Evolutionary conservation across 768 basidiomycete species (phyloP).

Genomic region (Tephrocybe rancida): DNA sequence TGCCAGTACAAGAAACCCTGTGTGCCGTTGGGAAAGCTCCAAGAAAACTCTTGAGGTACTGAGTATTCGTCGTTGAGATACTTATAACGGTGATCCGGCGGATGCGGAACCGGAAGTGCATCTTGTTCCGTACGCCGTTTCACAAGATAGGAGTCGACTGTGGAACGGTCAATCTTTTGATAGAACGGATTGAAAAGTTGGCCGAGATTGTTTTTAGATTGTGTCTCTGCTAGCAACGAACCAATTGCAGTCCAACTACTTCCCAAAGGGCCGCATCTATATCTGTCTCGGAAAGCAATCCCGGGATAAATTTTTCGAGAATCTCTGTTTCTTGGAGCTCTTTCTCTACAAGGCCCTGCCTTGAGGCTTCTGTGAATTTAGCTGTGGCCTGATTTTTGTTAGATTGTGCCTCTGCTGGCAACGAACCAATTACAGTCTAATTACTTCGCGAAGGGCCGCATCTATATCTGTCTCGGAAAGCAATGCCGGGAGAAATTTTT

Average conservation of each 20-base stretch:
- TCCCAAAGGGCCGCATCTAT: slow-evolving; percentile 54
- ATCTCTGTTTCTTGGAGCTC: slow-evolving; percentile 60
- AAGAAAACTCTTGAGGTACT: too few species aligned
- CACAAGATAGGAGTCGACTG: slow-evolving; percentile 59
- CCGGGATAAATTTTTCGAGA: slow-evolving; percentile 59
- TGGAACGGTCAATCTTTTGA: slow-evolving; percentile 56
- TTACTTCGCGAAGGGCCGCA: slow-evolving; percentile 42
- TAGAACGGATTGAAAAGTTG: slow-evolving; percentile 67
- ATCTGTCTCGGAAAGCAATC: slow-evolving; percentile 55
- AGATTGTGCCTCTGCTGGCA: slow-evolving; percentile 25
- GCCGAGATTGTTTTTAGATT: slow-evolving; percentile 42
- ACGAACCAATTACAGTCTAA: too few species aligned
- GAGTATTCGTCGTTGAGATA: too few species aligned
- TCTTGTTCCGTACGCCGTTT: slow-evolving; percentile 52
- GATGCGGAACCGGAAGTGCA: too few species aligned
- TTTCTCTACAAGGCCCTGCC: slow-evolving; percentile 65
- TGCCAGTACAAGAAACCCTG: slow-evolving; percentile 23
- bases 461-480: slow-evolving; percentile 61
- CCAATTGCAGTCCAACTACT: too few species aligned
- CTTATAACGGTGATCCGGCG: too few species aligned
- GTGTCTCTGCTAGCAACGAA: slow-evolving; percentile 23
- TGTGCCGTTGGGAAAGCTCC: background rate
- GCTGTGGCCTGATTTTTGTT: slow-evolving; percentile 35
- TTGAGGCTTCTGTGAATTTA: slow-evolving; percentile 58
- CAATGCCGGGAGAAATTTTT: slow-evolving; percentile 60